These are phyloP conservation scores for Scorias spongiosa DNA, from an alignment of 2,329 filamentous ascomycete species.

Conservation along the genomic window DNA sequence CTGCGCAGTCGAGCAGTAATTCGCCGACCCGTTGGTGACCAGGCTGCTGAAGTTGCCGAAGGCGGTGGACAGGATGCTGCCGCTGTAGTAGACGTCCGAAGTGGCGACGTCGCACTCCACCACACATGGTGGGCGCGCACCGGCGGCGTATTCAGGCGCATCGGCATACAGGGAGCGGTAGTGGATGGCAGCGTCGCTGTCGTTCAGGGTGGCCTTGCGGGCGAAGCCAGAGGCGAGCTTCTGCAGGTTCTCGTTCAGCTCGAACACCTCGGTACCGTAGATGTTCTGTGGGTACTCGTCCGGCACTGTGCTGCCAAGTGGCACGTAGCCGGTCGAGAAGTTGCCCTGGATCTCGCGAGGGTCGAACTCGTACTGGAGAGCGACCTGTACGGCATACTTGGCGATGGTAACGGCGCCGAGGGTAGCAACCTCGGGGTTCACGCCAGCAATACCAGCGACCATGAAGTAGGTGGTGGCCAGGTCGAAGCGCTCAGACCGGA, in stretches of 20 bases:
- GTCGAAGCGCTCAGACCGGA: conserved; percentile 48
- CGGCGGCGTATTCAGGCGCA: conserved; percentile 24
- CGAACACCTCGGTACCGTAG: conserved; percentile 29
- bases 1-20: conserved; percentile 57
- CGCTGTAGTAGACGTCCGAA: conserved; percentile 58
- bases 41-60: conserved; percentile 50
- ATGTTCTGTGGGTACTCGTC: conserved; percentile 24
- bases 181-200: conserved; percentile 20
- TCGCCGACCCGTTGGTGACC: conserved; percentile 52
- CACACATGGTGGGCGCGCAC: conserved; percentile 36
- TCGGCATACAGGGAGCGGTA: conserved; percentile 24
- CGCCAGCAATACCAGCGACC: conserved; percentile 56
- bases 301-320: conserved; percentile 42
- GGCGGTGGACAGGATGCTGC: conserved; percentile 41
- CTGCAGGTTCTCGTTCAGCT: conserved; percentile 25
- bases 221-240: conserved; percentile 21
- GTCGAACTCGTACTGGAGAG: conserved; percentile 62
- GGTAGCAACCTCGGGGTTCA: conserved; percentile 53
- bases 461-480: conserved; percentile 55
- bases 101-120: conserved; percentile 53
- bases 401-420: conserved; percentile 52
- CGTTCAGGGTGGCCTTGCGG: conserved; percentile 21
- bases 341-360: conserved; percentile 49
- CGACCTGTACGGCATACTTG: conserved; percentile 57
- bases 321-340: conserved; percentile 54